Conservation (phyloP, 2,329 filamentous ascomycete species). For the Fusarium sp. region DNA sequence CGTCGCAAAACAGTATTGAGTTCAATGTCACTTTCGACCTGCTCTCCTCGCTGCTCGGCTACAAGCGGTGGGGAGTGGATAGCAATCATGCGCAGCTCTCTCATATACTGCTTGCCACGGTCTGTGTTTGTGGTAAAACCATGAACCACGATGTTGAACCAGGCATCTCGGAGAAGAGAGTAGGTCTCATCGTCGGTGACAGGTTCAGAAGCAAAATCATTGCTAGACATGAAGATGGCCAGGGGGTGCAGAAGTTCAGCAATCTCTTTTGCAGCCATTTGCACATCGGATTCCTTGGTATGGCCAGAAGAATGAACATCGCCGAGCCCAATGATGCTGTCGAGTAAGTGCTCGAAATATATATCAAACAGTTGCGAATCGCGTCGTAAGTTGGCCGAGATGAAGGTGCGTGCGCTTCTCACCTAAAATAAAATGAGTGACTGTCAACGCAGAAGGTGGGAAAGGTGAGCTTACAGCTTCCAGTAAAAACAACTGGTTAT, state of each 20-base stretch:
- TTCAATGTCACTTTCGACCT: conserved; percentile 95
- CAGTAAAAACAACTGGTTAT: conserved; percentile 72
- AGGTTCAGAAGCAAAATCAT: conserved; percentile 62
- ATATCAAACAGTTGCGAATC: conserved; percentile 81
- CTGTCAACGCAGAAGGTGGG: not conserved
- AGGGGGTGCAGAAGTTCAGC: conserved; percentile 86
- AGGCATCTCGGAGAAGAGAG: conserved; percentile 84
- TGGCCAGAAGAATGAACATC: conserved; percentile 80
- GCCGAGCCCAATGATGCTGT: conserved; percentile 88
- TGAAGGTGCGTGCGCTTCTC: conserved; percentile 78
- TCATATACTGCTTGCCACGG: conserved; percentile 74
- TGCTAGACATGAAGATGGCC: conserved; percentile 80
- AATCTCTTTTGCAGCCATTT: conserved; percentile 87
- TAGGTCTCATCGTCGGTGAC: conserved; percentile 73
- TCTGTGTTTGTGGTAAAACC: conserved; percentile 82
- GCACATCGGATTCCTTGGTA: conserved; percentile 78
- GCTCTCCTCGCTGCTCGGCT: conserved; percentile 85
- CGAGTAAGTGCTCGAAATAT: conserved; percentile 84
- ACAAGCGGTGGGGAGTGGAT: conserved; percentile 88
- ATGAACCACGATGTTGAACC: conserved; percentile 98
- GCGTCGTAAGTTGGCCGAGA: conserved; percentile 74
- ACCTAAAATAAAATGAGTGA: conserved; percentile 58
- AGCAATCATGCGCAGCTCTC: conserved; percentile 85
- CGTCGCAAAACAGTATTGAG: conserved; percentile 92
- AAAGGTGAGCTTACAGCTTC: conserved; percentile 68